phyloP scores from a whole-genome alignment of 2,329 filamentous ascomycete genomes.

The Ilyonectria sp. region DNA sequence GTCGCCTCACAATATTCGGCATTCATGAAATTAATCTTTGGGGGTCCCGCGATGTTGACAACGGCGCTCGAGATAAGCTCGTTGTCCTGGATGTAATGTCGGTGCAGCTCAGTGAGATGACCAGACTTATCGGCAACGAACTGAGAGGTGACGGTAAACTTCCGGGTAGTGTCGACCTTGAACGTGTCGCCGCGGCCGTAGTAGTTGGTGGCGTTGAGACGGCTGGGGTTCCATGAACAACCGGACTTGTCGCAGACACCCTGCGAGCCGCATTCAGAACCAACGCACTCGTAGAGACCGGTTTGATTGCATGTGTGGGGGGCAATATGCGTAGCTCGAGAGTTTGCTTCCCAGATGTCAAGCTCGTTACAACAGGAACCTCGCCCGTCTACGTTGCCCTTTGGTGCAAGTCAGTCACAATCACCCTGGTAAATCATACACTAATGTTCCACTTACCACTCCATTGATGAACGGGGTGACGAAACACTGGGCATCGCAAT shows the following conservation, averaged over 20 bases:
- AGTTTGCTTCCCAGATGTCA: conserved; percentile 71
- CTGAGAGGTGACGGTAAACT: conserved; percentile 65
- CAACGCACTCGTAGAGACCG: conserved; percentile 61
- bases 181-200: conserved; percentile 51
- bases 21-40: conserved; percentile 55
- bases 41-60: conserved; percentile 43
- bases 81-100: conserved; percentile 60
- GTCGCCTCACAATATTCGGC: conserved; percentile 55
- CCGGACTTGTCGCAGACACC: conserved; percentile 62
- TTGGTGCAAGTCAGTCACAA: neutral
- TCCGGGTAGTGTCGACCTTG: conserved; percentile 55
- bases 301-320: conserved; percentile 65
- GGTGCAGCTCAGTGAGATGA: conserved; percentile 64
- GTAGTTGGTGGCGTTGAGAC: conserved; percentile 47
- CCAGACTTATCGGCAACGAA: conserved; percentile 59
- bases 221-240: conserved; percentile 62
- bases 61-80: conserved; percentile 42
- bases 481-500: conserved; percentile 74
- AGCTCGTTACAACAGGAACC: conserved; percentile 69
- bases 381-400: conserved; percentile 41
- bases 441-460: conserved; percentile 51
- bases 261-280: conserved; percentile 55
- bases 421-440: fast-evolving
- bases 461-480: conserved; percentile 67
- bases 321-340: conserved; percentile 59